These are phyloP conservation scores for Cryptococcus hybrid DNA, from an alignment of 1,284 basidiomycete species.

Conservation along the genomic window DNA sequence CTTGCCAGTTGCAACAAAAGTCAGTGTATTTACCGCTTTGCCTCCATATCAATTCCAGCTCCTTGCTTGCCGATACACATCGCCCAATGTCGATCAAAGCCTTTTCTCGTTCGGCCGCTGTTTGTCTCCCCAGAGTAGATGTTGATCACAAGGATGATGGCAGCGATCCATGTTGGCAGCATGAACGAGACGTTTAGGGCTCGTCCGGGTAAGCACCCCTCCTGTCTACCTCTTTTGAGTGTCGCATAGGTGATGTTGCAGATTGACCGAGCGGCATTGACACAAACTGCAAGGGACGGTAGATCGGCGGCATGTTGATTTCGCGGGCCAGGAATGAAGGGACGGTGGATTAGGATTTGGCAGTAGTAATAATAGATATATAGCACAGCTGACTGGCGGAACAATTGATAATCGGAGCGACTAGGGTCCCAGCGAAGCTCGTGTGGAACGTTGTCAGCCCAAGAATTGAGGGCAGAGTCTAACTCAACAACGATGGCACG, in stretches of 20 bases:
- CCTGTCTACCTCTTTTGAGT: constrained; percentile 34
- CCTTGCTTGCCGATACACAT: constrained; percentile 62
- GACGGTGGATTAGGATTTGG: constrained; percentile 71
- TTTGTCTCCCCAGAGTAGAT: constrained; percentile 69
- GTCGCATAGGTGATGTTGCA: constrained; percentile 64
- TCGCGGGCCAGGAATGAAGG: constrained; percentile 65
- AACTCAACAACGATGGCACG: constrained; percentile 68
- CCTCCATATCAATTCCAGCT: constrained; percentile 56
- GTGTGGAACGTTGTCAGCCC: constrained; percentile 70
- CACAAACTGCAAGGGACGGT: constrained; percentile 77
- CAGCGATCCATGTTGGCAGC: constrained; percentile 60
- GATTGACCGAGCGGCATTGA: constrained; percentile 76
- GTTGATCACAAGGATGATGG: constrained; percentile 66
- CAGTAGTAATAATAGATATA: constrained; percentile 66
- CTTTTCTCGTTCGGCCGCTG: constrained; percentile 58
- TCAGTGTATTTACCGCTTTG: constrained; percentile 47
- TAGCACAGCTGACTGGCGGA: constrained; percentile 67
- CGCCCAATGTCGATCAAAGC: constrained; percentile 69
- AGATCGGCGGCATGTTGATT: constrained; percentile 40
- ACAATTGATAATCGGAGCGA: constrained; percentile 60
- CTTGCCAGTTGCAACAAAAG: constrained; percentile 29
- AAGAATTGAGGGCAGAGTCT: constrained; percentile 67
- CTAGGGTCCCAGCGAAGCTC: constrained; percentile 73
- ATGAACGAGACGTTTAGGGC: constrained; percentile 33
- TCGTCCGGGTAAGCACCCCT: constrained; percentile 51